Conservation (phyloP, 2,329 filamentous ascomycete genomes). For the Podosphaera leucotricha region DNA sequence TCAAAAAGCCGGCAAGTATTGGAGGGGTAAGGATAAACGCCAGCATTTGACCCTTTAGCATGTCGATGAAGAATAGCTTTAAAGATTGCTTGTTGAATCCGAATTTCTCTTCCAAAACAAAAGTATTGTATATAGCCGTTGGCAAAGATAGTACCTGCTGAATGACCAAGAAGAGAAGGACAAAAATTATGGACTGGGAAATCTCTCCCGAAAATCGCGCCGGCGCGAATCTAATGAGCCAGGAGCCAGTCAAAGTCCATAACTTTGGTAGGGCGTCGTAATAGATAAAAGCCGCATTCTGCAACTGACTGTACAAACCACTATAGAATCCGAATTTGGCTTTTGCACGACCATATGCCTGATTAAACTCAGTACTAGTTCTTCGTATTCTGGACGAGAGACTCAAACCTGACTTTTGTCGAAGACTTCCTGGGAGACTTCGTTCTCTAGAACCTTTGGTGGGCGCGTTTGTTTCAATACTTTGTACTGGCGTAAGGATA, state of each 20-base stretch:
- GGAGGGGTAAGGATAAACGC: slow-evolving; percentile 61
- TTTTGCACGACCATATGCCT: slow-evolving; percentile 88
- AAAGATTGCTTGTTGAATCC: slow-evolving; percentile 98
- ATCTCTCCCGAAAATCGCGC: slow-evolving; percentile 74
- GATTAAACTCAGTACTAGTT: slow-evolving; percentile 5
- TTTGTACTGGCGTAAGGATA: slow-evolving; percentile 74
- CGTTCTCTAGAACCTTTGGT: slow-evolving; percentile 67
- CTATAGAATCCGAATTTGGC: slow-evolving; percentile 67
- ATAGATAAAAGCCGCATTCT: slow-evolving; percentile 75
- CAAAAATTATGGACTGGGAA: slow-evolving; percentile 75
- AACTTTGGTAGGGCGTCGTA: slow-evolving; percentile 77
- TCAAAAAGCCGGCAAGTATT: slow-evolving; percentile 73
- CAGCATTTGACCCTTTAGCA: slow-evolving; percentile 75
- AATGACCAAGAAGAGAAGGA: slow-evolving; percentile 65
- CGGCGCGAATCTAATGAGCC: slow-evolving; percentile 53
- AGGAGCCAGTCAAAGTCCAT: slow-evolving; percentile 58
- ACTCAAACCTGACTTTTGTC: slow-evolving; percentile 61
- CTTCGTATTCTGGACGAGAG: background rate
- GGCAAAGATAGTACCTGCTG: slow-evolving; percentile 62
- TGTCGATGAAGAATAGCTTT: slow-evolving; percentile 66
- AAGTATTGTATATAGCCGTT: slow-evolving; percentile 72
- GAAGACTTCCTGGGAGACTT: slow-evolving; percentile 74
- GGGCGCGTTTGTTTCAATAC: slow-evolving; percentile 58
- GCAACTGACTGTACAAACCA: slow-evolving; percentile 63
- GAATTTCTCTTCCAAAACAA: slow-evolving; percentile 88